A percentile compares a stretch with the other conserved stretches of the same genome.
Evolutionary conservation across 345 rosid species (phyloP).

Genomic region (Adansonia digitata): DNA sequence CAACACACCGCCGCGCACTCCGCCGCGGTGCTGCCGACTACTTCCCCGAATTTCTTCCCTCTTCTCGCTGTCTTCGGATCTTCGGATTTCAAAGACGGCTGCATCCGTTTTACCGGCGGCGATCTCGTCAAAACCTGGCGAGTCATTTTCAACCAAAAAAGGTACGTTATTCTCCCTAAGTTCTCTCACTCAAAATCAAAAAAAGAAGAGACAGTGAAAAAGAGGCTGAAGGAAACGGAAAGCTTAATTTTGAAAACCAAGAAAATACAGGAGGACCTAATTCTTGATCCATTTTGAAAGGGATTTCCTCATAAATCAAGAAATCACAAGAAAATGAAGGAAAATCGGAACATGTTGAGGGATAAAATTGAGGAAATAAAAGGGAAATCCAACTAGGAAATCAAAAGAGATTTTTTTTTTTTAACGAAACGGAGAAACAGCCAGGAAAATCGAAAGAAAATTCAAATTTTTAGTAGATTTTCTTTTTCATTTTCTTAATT

Average conservation of each 20-base stretch:
- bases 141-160: slow-evolving; percentile 22
- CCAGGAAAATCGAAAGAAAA: not conserved
- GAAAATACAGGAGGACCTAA: not conserved
- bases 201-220: too few relatives aligned
- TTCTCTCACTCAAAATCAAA: not conserved
- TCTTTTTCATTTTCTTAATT: not conserved
- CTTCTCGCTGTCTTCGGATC: not conserved
- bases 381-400: not conserved
- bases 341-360: not conserved
- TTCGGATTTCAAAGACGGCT: slow-evolving; percentile 12
- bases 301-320: not conserved
- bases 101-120: slow-evolving; percentile 17
- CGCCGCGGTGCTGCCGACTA: slow-evolving; percentile 60
- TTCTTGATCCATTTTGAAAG: not conserved
- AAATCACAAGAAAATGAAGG: not conserved
- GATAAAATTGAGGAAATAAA: not conserved
- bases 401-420: not conserved
- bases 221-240: too few relatives aligned
- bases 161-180: not conserved
- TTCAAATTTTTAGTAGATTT: not conserved
- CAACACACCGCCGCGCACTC: slow-evolving; percentile 70
- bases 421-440: not conserved
- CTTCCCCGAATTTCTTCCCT: slow-evolving; percentile 37
- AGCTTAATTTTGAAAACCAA: not conserved
- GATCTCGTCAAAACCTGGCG: slow-evolving; percentile 22